Percentiles rank a stretch among this genome's conserved stretches.
phyloP scores from a whole-genome alignment of 2,329 filamentous ascomycete genomes.

The Beauveria scarabaeidicola region DNA sequence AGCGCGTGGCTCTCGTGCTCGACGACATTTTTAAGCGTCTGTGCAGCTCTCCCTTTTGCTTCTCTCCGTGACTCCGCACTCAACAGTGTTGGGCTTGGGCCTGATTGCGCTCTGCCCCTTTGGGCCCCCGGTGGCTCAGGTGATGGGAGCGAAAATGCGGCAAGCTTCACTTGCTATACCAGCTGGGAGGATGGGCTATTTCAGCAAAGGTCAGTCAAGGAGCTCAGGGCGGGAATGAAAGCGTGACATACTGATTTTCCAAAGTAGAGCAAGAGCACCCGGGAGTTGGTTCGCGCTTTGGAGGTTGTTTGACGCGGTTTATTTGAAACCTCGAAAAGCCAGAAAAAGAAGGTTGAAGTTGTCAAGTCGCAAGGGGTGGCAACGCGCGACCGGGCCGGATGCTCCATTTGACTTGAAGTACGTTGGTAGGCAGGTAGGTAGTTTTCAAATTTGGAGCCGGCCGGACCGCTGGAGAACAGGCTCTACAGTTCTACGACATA shows the following conservation, averaged over 20 bases:
- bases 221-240: background rate
- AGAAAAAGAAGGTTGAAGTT: background rate
- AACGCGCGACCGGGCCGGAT: background rate
- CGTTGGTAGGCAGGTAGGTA: background rate
- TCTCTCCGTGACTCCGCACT: background rate
- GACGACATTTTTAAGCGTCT: slow-evolving; percentile 28
- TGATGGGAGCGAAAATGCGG: background rate
- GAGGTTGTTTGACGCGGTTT: slow-evolving; percentile 6
- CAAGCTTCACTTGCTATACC: slow-evolving; percentile 1
- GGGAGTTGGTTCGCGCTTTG: slow-evolving; percentile 2
- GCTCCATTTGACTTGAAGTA: background rate
- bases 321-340: background rate
- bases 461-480: background rate
- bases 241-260: background rate
- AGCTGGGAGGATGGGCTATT: background rate
- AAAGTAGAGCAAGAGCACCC: background rate
- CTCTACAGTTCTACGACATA: background rate
- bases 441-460: background rate
- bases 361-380: slow-evolving; percentile 9
- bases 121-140: background rate
- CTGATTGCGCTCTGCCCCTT: background rate
- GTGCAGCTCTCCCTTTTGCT: slow-evolving; percentile 14
- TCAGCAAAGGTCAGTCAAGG: background rate
- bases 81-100: background rate
- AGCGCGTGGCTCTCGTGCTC: slow-evolving; percentile 43